Evolutionary conservation across 2,329 filamentous ascomycete genomes (phyloP).

Genomic region (Sarocladium oryzae): DNA sequence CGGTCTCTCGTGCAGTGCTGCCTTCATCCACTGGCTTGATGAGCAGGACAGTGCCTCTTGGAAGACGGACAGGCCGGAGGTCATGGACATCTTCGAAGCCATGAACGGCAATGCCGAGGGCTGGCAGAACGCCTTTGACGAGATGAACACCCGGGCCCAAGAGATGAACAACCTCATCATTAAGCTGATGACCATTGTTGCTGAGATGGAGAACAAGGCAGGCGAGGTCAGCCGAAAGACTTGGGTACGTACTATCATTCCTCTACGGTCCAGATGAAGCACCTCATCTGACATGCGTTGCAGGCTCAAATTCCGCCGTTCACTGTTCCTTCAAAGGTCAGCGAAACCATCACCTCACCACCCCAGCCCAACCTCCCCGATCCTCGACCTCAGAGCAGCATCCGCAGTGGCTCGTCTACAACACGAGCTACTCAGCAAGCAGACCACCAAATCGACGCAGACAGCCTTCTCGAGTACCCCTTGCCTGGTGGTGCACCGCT

Average conservation of each 20-base stretch:
- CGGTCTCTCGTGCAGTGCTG: slow-evolving; percentile 67
- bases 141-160: slow-evolving; percentile 66
- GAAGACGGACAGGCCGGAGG: slow-evolving; percentile 54
- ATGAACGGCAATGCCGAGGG: slow-evolving; percentile 93
- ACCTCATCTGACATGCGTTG: background rate
- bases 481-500: slow-evolving; percentile 17
- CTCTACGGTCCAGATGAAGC: background rate
- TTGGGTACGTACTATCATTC: slow-evolving; percentile 47
- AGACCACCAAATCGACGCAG: slow-evolving; percentile 14
- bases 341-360: slow-evolving; percentile 8
- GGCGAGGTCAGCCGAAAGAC: slow-evolving; percentile 75
- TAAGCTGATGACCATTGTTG: slow-evolving; percentile 68
- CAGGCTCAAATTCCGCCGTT: slow-evolving; percentile 13
- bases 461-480: slow-evolving; percentile 17
- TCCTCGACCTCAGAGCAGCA: slow-evolving; percentile 12
- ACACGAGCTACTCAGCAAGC: background rate
- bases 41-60: slow-evolving; percentile 56
- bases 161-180: slow-evolving; percentile 63
- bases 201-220: slow-evolving; percentile 80
- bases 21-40: slow-evolving; percentile 70
- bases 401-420: slow-evolving; percentile 15
- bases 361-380: slow-evolving; percentile 9
- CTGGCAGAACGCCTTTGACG: slow-evolving; percentile 76
- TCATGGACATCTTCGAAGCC: slow-evolving; percentile 70
- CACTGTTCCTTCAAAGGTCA: slow-evolving; percentile 3